Evolutionary conservation across 805 yeast genomes (phyloP).

Genomic region (Saturnispora hagleri): DNA sequence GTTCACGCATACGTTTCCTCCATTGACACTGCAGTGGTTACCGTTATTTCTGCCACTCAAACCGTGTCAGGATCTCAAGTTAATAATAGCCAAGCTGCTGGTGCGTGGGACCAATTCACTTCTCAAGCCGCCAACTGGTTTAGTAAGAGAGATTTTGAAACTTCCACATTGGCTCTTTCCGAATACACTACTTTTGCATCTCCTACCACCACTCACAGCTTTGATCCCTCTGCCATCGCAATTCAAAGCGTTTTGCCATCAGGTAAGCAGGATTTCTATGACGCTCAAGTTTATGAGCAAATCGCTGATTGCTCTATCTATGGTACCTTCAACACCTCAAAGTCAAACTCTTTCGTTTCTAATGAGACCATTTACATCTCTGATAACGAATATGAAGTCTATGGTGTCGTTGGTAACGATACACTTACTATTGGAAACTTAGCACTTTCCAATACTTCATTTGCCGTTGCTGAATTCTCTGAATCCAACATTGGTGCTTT

Average conservation of each 20-base stretch:
- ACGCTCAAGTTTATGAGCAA: not conserved
- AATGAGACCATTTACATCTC: slow-evolving; percentile 3
- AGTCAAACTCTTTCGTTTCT: slow-evolving; percentile 7
- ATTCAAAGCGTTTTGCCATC: not conserved
- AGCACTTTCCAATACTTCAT: slow-evolving; percentile 1
- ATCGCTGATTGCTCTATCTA: slow-evolving; percentile 10
- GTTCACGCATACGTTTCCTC: not conserved
- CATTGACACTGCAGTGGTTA: slow-evolving; percentile 2
- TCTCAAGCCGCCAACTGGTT: slow-evolving; percentile 1
- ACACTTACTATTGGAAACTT: not conserved
- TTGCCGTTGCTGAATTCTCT: slow-evolving; percentile 12
- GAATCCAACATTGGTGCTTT: slow-evolving; percentile 13
- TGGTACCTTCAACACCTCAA: slow-evolving; percentile 10
- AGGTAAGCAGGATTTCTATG: not conserved
- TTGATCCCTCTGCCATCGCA: slow-evolving; percentile 1
- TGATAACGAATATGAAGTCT: slow-evolving; percentile 4
- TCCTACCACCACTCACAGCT: not conserved
- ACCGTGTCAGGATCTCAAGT: not conserved
- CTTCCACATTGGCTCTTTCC: not conserved
- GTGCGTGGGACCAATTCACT: not conserved
- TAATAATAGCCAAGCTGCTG: not conserved
- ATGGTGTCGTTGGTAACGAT: slow-evolving; percentile 12
- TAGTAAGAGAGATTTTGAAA: slow-evolving; percentile 2
- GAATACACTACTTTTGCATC: not conserved
- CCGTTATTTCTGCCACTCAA: not conserved